phyloP scores from a whole-genome alignment of 2,329 filamentous ascomycete genomes.

The Teratosphaeriaceae sp. region DNA sequence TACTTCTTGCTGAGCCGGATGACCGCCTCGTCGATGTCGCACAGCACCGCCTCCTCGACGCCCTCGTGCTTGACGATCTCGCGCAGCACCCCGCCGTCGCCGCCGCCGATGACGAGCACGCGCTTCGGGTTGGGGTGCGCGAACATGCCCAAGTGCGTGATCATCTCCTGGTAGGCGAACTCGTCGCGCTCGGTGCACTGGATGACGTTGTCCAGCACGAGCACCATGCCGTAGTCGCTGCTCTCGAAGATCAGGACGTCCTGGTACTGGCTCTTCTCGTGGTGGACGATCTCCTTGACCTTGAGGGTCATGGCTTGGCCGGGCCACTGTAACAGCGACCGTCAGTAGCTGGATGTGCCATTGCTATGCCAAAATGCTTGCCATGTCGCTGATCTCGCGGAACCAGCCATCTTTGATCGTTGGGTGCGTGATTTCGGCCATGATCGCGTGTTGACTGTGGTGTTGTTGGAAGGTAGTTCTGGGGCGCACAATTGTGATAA shows the following conservation, averaged over 20 bases:
- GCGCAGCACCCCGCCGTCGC: constrained; percentile 93
- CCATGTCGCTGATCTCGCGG: constrained; percentile 96
- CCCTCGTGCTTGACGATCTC: constrained; percentile 99
- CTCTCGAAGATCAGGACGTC: constrained; percentile 99
- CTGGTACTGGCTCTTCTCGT: constrained; percentile 99
- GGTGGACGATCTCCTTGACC: constrained; percentile 96
- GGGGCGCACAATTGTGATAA: too few relatives aligned
- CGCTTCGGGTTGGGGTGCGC: constrained; percentile 97
- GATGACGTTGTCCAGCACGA: constrained; percentile 98
- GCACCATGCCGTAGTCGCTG: constrained; percentile 89
- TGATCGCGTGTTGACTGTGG: constrained; percentile 36
- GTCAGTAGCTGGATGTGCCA: too few relatives aligned
- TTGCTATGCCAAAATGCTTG: too few relatives aligned
- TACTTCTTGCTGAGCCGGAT: constrained; percentile 98
- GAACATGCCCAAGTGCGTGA: constrained; percentile 97
- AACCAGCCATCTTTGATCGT: constrained; percentile 99
- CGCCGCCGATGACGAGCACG: constrained; percentile 95
- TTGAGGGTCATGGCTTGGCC: constrained; percentile 98
- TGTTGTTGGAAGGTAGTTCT: too few relatives aligned
- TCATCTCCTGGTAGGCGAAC: constrained; percentile 99
- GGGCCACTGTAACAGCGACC: too few relatives aligned
- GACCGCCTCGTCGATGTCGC: constrained; percentile 99
- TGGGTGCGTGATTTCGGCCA: constrained; percentile 66
- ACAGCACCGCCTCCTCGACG: constrained; percentile 92
- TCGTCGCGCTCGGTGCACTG: constrained; percentile 98